phyloP scores from a whole-genome alignment of 768 basidiomycete genomes.

The Mycena galericulata region DNA sequence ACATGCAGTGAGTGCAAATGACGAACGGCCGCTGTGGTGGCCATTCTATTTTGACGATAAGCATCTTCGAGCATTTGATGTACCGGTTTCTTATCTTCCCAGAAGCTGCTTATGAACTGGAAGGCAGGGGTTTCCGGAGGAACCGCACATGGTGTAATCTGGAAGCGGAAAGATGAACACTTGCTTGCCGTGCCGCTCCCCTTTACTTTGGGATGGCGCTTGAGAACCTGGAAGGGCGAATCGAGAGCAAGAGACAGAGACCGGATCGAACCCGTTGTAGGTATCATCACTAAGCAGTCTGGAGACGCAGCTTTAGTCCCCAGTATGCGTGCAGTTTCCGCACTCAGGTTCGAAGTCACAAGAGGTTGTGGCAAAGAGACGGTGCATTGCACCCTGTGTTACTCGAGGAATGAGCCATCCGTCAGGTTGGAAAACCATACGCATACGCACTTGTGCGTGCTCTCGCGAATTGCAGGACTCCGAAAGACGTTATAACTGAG shows the following conservation, averaged over 20 bases:
- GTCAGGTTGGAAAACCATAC: constrained; percentile 18
- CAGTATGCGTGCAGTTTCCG: constrained; percentile 52
- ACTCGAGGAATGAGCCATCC: not conserved
- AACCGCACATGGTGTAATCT: constrained; percentile 61
- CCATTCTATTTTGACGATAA: constrained; percentile 69
- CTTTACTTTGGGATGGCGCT: constrained; percentile 50
- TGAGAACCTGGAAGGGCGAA: constrained; percentile 63
- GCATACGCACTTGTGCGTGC: constrained; percentile 54
- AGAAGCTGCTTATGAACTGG: constrained; percentile 66
- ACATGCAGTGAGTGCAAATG: constrained; percentile 63
- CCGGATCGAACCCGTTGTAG: constrained; percentile 49
- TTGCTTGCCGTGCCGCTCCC: constrained; percentile 52
- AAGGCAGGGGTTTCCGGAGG: constrained; percentile 61
- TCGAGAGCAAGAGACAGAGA: constrained; percentile 56
- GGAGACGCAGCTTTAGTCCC: constrained; percentile 60
- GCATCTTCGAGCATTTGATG: constrained; percentile 63
- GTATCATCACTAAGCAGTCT: constrained; percentile 63
- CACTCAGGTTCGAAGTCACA: constrained; percentile 38
- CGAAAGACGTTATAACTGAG: constrained; percentile 63
- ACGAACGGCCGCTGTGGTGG: constrained; percentile 61
- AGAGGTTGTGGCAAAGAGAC: constrained; percentile 62
- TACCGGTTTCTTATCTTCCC: constrained; percentile 71
- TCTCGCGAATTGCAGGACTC: constrained; percentile 55
- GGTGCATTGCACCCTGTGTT: constrained; percentile 59
- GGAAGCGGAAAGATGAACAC: constrained; percentile 62